These are phyloP conservation scores for Leucaena leucocephala DNA, from an alignment of 306 rosid genomes.

Conservation along the genomic window DNA sequence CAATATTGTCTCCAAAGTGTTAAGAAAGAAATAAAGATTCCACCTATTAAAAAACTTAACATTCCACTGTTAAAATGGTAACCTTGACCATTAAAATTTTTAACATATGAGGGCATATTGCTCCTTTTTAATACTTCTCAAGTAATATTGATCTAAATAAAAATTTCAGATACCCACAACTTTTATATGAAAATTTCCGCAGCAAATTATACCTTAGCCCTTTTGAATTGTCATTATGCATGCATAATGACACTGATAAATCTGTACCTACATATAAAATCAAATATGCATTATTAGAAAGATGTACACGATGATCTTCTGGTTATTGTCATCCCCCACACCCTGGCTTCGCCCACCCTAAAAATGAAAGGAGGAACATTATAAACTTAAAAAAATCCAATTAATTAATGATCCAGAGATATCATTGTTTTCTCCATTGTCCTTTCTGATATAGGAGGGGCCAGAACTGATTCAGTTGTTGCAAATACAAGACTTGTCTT, in stretches of 20 bases:
- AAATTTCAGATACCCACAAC: no score
- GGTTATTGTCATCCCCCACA: conserved; percentile 26
- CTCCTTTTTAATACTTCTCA: no score
- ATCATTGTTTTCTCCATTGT: conserved; percentile 12
- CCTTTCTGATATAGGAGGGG: conserved; percentile 35
- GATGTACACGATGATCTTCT: conserved; percentile 26
- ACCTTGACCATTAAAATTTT: no score
- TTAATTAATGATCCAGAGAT: background rate
- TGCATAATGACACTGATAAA: conserved; percentile 9
- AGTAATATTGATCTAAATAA: no score
- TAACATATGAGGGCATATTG: no score
- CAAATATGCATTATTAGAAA: conserved; percentile 22
- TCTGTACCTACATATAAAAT: background rate
- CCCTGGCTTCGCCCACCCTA: conserved; percentile 26
- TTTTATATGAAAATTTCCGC: no score
- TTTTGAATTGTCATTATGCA: background rate
- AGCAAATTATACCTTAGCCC: no score
- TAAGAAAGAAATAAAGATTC: no score
- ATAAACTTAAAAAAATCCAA: background rate
- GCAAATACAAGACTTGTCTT: conserved; percentile 40
- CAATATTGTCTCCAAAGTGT: no score
- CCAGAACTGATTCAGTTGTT: conserved; percentile 35
- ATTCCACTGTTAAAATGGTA: no score
- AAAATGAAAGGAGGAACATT: background rate
- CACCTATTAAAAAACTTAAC: no score